Conservation (phyloP, 805 yeast genomes). For the Sugiyamaella floridensis region DNA sequence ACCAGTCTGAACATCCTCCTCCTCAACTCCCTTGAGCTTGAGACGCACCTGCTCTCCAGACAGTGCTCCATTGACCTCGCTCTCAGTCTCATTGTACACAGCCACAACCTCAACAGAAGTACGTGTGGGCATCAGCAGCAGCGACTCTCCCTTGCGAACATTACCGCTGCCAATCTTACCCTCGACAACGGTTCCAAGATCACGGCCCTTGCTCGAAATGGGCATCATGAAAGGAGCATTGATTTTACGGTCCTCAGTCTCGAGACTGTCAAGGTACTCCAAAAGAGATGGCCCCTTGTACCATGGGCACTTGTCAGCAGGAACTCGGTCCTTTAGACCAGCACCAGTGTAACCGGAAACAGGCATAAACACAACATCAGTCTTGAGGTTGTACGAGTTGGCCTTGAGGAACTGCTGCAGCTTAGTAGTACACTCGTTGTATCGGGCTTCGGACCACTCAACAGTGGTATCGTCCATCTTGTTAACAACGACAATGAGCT, state of each 20-base stretch:
- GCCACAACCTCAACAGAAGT: conserved; percentile 74
- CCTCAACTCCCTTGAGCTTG: conserved; percentile 91
- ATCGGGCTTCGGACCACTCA: conserved; percentile 90
- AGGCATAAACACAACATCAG: conserved; percentile 89
- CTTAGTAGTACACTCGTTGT: conserved; percentile 88
- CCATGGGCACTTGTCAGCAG: conserved; percentile 76
- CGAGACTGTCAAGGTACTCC: conserved; percentile 81
- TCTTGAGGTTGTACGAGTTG: conserved; percentile 79
- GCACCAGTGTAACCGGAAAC: conserved; percentile 98
- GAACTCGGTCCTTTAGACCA: conserved; percentile 82
- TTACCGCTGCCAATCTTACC: conserved; percentile 98
- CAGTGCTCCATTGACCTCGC: conserved; percentile 79
- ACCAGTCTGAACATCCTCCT: conserved; percentile 90
- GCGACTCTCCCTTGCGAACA: conserved; percentile 65
- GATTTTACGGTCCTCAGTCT: conserved; percentile 74
- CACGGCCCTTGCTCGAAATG: conserved; percentile 88
- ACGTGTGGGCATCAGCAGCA: conserved; percentile 91
- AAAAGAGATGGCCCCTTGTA: conserved; percentile 86
- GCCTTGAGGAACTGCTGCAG: conserved; percentile 63
- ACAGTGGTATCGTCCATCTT: conserved; percentile 99
- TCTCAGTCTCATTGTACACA: conserved; percentile 91
- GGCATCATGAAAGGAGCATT: conserved; percentile 98
- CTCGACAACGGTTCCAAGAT: conserved; percentile 94
- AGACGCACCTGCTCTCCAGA: conserved; percentile 97
- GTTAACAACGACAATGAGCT: conserved; percentile 86